Base-by-base conservation (phyloP, 768 basidiomycete genomes). In the Suillus subaureus region DNA sequence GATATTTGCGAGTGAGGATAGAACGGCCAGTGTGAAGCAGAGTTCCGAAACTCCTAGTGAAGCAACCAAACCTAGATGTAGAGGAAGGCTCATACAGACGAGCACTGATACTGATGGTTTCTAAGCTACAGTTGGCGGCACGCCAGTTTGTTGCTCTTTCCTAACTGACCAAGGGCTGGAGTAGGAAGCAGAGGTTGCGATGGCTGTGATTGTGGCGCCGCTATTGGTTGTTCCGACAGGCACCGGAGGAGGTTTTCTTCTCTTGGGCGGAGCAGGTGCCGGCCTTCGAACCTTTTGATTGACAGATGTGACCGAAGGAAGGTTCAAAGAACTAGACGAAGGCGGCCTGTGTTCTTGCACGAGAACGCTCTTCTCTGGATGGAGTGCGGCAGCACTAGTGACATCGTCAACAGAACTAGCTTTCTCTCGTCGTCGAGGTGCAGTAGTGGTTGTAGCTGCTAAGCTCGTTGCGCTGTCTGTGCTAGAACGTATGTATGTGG, bases 161-260 rank as follows among this genome's bases (percentile, higher is more conserved):
- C 70, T 58, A 67, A 33, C 28, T 72, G 69, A 49, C 33, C 56
- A 63, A 61, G 61, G 28, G 69, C 51, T 52, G 77, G 55, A 28
- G 65, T 71, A 12, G n/a, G 71, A 66, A 1, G 80, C 71, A n/a
- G 81, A 80, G 35, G 73, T 76, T 26, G 82, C 79, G 47, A 91
- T 89, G 1, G 88, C 80, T 8, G 87, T 87, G 40, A 91, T 87
- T 42, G 84, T 85, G 26, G 82, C 83, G 11, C 86, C 87, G 16
- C 83, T 71, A 63, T 83, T 80, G 0, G 82, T 83, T 58, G 74
- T 79, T 37, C 79, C 80, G 2, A 83, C 77, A 12, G 92, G 90
- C 54, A 89, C 81, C 18, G 91, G 88, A 40, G 92, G 91, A 1
- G 91, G 87, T 69, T 90, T 90, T 71, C 91, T 79, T 54, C 91